Evolutionary conservation across 495 filamentous ascomycete species (phyloP).

Genomic region (Durotheca rogersii): DNA sequence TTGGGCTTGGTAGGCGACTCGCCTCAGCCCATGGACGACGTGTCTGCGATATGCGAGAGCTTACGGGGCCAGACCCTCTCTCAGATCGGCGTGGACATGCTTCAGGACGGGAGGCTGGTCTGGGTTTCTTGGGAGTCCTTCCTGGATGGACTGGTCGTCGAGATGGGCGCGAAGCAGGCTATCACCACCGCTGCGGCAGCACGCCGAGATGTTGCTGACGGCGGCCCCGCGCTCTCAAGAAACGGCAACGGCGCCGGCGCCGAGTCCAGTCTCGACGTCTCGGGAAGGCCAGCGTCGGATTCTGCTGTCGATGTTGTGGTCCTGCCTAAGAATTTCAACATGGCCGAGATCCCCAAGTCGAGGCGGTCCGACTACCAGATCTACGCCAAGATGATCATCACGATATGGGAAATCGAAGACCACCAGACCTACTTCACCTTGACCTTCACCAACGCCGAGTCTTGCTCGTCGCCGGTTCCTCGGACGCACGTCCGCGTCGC

Average conservation of each 20-base stretch:
- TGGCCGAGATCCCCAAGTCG: slow-evolving; percentile 29
- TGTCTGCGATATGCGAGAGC: slow-evolving; percentile 38
- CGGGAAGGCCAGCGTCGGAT: slow-evolving; percentile 41
- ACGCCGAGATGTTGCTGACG: slow-evolving; percentile 3
- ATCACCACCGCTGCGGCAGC: background rate
- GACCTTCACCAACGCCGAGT: slow-evolving; percentile 59
- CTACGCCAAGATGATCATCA: slow-evolving; percentile 66
- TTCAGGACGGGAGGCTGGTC: slow-evolving; percentile 56
- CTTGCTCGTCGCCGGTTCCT: slow-evolving; percentile 27
- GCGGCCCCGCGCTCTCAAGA: slow-evolving; percentile 28
- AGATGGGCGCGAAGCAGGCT: slow-evolving; percentile 41
- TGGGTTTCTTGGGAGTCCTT: slow-evolving; percentile 59
- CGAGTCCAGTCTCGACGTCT: background rate
- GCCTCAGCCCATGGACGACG: slow-evolving; percentile 25
- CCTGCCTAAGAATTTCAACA: slow-evolving; percentile 35
- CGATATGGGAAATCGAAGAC: slow-evolving; percentile 60
- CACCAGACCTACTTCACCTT: slow-evolving; percentile 61
- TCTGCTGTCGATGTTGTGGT: slow-evolving; percentile 60
- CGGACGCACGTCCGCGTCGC: slow-evolving; percentile 30
- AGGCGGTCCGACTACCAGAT: slow-evolving; percentile 43
- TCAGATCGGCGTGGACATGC: slow-evolving; percentile 62
- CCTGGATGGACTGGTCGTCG: slow-evolving; percentile 51
- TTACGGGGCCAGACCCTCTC: slow-evolving; percentile 59
- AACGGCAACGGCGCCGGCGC: slow-evolving; percentile 6
- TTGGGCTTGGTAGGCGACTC: slow-evolving; percentile 51